These are phyloP conservation scores for Discostella stelligera DNA, from an alignment of 352 stramenopile species.

Conservation along the genomic window DNA sequence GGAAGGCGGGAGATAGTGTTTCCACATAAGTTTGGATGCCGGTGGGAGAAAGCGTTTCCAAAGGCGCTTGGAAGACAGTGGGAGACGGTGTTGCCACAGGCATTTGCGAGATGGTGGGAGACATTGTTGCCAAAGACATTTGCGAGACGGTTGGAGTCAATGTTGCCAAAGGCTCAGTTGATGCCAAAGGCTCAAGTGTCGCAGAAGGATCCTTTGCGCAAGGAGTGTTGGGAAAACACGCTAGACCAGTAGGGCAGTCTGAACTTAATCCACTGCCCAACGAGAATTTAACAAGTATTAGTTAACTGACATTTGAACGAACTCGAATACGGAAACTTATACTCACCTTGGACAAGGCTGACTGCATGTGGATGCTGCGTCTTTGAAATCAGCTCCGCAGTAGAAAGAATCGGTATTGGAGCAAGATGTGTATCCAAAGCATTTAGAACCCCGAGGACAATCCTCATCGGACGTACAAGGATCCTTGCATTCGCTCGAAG, in stretches of 20 bases:
- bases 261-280: constrained; percentile 23
- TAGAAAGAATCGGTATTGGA: constrained; percentile 49
- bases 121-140: constrained; percentile 25
- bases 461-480: constrained; percentile 47
- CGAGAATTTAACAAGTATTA: not conserved
- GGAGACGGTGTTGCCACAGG: no score
- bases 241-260: constrained; percentile 39
- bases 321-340: not conserved
- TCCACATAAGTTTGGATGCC: not conserved
- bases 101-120: no score
- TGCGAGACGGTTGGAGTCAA: constrained; percentile 4
- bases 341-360: constrained; percentile 38
- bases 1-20: not conserved
- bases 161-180: not conserved
- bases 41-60: not conserved
- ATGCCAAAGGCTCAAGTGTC: constrained; percentile 13
- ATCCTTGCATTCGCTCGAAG: constrained; percentile 43
- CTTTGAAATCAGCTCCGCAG: constrained; percentile 49
- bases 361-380: constrained; percentile 48
- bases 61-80: not conserved
- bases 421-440: constrained; percentile 52
- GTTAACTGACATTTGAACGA: not conserved
- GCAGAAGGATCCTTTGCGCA: constrained; percentile 30
- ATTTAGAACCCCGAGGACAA: constrained; percentile 43
- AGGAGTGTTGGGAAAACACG: constrained; percentile 62